These are phyloP conservation scores for Terana coerulea DNA, from an alignment of 768 basidiomycete genomes.

Conservation along the genomic window DNA sequence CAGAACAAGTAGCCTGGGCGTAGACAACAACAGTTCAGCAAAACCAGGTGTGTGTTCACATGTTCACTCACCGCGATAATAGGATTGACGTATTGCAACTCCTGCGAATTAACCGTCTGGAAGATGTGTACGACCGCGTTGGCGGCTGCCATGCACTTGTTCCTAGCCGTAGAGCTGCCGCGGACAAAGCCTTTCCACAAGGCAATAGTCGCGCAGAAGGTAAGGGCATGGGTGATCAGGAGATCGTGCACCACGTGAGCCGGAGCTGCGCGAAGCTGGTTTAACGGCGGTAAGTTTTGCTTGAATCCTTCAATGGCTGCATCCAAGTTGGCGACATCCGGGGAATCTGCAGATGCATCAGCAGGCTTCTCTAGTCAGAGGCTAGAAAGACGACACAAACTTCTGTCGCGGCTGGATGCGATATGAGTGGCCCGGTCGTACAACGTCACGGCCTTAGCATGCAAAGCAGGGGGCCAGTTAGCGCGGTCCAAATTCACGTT, in stretches of 20 bases:
- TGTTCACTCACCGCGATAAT: slow-evolving; percentile 9
- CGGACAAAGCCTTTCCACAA: slow-evolving; percentile 1
- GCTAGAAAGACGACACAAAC: not conserved
- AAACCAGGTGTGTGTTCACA: too few species aligned
- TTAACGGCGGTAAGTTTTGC: not conserved
- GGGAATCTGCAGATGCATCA: not conserved
- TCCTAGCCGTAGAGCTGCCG: not conserved
- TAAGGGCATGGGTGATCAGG: slow-evolving; percentile 9
- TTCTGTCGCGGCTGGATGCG: not conserved
- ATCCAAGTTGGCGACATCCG: slow-evolving; percentile 4
- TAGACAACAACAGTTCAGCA: not conserved
- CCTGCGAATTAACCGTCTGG: not conserved
- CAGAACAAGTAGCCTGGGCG: not conserved
- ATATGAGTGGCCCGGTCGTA: slow-evolving; percentile 9
- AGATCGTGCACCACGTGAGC: slow-evolving; percentile 2
- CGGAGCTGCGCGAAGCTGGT: not conserved
- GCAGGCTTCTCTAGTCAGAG: not conserved
- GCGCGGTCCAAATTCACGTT: not conserved
- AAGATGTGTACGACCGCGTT: slow-evolving; percentile 3
- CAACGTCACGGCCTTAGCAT: slow-evolving; percentile 12
- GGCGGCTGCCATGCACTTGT: slow-evolving; percentile 10
- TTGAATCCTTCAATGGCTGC: slow-evolving; percentile 13
- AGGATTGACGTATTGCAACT: slow-evolving; percentile 7
- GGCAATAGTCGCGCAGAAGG: slow-evolving; percentile 5
- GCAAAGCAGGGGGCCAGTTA: not conserved